A percentile compares a stretch with the other conserved stretches of the same genome.
Conservation (phyloP, 2,329 filamentous ascomycete genomes). For the Exophiala lecanii-corni region DNA sequence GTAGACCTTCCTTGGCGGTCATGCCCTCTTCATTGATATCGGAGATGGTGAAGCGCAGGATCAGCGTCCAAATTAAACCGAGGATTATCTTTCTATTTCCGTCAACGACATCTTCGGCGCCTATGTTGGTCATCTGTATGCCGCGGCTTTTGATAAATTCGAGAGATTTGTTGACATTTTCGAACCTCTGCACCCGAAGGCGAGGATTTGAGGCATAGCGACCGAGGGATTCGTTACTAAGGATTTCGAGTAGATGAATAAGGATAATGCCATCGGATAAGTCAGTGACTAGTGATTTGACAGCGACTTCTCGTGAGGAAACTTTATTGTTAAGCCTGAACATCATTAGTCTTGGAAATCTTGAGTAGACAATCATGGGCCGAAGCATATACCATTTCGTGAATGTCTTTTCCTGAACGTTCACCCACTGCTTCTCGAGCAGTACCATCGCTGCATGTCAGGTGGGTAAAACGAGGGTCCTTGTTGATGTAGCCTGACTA, state of each 20-base stretch:
- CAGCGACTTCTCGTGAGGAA: constrained; percentile 68
- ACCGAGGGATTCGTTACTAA: constrained; percentile 89
- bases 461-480: no score
- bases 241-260: constrained; percentile 94
- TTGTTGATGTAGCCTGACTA: no score
- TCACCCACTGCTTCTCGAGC: constrained; percentile 61
- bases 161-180: constrained; percentile 94
- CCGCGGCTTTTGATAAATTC: constrained; percentile 86
- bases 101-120: constrained; percentile 95
- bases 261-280: constrained; percentile 92
- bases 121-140: constrained; percentile 98
- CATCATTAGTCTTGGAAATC: constrained; percentile 9
- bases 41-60: constrained; percentile 95
- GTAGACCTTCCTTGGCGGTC: constrained; percentile 90
- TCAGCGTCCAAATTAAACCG: constrained; percentile 95
- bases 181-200: constrained; percentile 91
- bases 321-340: constrained; percentile 93
- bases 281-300: constrained; percentile 83
- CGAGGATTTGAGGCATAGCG: constrained; percentile 96
- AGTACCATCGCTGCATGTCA: constrained; percentile 38
- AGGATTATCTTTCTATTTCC: constrained; percentile 97
- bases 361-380: no score
- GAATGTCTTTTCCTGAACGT: constrained; percentile 97
- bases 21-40: constrained; percentile 98
- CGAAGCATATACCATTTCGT: constrained; percentile 73